Evolutionary conservation across 208 protist species (phyloP), one percentile per base, ranked within the genome.

Genomic region (Trypanosoma theileri): DNA sequence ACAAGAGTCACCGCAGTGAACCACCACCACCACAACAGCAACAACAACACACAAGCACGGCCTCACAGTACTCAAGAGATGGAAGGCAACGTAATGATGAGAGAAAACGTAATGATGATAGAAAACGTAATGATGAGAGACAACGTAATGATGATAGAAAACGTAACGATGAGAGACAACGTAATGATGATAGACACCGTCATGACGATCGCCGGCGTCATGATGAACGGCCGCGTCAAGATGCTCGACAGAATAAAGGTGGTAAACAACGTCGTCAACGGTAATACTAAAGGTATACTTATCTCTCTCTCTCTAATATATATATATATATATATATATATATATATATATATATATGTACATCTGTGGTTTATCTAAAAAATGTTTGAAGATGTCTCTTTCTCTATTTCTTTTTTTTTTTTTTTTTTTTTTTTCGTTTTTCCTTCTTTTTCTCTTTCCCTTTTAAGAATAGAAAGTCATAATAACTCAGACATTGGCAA

Each of bases 21-120:
- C 66, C 44, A 11, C 66, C 62, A 3, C 40, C 56, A 12, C 61
- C 40, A 13, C 61, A 66, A 9, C 59, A 64, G 4, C 59, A 51
- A 31, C 59, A 52, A 24, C 35, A 64, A 52, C 31, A 55, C 26
- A 16, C 46, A 26, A 17, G 19, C 10, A 19, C 41, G 13, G 14
- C 9, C 3, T 31, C 66, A 31, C 66, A 71, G 13, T 48, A 31
- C 21, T 35, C 40, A 41, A 58, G 50, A 50, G 19, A 48, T 51
- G 45, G 6, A 6, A 35, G 28, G 6, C 28, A 69, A 19, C 62
- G 50, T 26, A 61, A 26, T 21, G 70, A 69, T 42, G 70, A 69
- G 1, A 66, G 35, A 50, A 19, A 66, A 10, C 69, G 61, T 14
- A 24, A 59, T 26, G 69, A 67, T 6, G 35, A 42, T 19, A n/a